Evolutionary conservation across 2,329 filamentous ascomycete species (phyloP).

Genomic region (Ophiostoma ips): DNA sequence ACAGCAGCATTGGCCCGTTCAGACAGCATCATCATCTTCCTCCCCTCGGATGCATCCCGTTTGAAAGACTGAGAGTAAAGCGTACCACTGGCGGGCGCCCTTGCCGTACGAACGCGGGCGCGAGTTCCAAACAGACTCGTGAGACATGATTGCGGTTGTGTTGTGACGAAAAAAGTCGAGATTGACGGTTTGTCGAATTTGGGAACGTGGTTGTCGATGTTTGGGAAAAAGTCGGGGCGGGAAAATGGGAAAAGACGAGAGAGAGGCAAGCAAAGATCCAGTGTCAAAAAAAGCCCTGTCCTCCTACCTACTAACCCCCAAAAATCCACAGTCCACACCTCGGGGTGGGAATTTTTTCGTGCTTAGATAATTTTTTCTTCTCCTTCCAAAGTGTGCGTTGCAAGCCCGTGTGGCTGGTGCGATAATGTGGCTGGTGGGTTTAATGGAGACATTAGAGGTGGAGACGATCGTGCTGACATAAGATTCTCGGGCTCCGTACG

Average conservation of each 20-base stretch:
- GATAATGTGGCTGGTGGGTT: background rate
- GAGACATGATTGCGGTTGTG: slow-evolving; percentile 36
- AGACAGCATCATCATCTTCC: too few relatives aligned
- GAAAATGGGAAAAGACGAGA: slow-evolving; percentile 1
- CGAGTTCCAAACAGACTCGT: slow-evolving; percentile 98
- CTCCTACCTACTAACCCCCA: background rate
- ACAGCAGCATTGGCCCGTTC: too few relatives aligned
- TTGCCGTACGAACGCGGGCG: slow-evolving; percentile 96
- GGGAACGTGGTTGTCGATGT: slow-evolving; percentile 1
- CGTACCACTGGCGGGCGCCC: slow-evolving; percentile 83
- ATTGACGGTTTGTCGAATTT: background rate
- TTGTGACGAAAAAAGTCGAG: slow-evolving; percentile 3
- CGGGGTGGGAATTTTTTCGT: slow-evolving; percentile 6
- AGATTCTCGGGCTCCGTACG: background rate
- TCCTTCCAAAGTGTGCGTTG: slow-evolving; percentile 12
- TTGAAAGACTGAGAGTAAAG: too few relatives aligned
- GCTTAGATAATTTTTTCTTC: slow-evolving; percentile 5
- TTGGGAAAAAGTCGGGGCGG: slow-evolving; percentile 1
- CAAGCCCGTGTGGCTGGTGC: background rate
- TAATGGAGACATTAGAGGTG: background rate
- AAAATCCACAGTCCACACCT: slow-evolving; percentile 1
- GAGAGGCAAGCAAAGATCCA: background rate
- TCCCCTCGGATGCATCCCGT: too few relatives aligned
- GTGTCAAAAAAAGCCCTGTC: background rate
- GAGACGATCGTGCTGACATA: slow-evolving; percentile 7